phyloP scores from a whole-genome alignment of 495 filamentous ascomycete genomes.

The Hypomontagnella submonticulosa region DNA sequence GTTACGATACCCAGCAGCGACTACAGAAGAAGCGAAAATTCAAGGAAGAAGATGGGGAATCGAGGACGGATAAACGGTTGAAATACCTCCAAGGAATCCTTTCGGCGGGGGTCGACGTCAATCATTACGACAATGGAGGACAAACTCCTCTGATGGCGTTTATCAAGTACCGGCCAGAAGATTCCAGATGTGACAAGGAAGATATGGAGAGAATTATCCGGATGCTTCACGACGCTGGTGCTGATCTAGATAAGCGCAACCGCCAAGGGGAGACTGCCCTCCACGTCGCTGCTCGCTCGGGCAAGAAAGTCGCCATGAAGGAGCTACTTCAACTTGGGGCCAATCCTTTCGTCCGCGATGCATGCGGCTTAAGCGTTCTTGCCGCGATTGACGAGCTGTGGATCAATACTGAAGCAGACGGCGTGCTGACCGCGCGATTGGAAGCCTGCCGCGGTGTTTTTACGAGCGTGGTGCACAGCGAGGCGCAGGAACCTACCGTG shows the following conservation, averaged over 20 bases:
- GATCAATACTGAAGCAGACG: constrained; percentile 36
- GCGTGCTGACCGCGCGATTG: constrained; percentile 40
- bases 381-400: constrained; percentile 50
- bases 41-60: constrained; percentile 39
- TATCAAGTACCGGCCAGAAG: constrained; percentile 53
- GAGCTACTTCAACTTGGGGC: constrained; percentile 56
- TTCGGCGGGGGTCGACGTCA: constrained; percentile 50
- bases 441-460: constrained; percentile 47
- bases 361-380: constrained; percentile 50
- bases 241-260: constrained; percentile 55
- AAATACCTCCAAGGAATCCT: constrained; percentile 52
- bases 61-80: constrained; percentile 35
- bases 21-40: constrained; percentile 43
- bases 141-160: constrained; percentile 61
- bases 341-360: constrained; percentile 57
- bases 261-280: constrained; percentile 59
- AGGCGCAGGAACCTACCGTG: constrained; percentile 33
- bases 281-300: constrained; percentile 56
- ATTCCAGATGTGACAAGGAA: constrained; percentile 48
- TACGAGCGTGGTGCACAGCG: constrained; percentile 23
- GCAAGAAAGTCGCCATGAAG: constrained; percentile 56
- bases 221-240: constrained; percentile 48
- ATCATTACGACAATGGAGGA: constrained; percentile 56
- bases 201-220: constrained; percentile 52
- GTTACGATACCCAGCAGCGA: constrained; percentile 16